phyloP scores from a whole-genome alignment of 164 flowering plant genomes.

The Amborella trichopoda region DNA sequence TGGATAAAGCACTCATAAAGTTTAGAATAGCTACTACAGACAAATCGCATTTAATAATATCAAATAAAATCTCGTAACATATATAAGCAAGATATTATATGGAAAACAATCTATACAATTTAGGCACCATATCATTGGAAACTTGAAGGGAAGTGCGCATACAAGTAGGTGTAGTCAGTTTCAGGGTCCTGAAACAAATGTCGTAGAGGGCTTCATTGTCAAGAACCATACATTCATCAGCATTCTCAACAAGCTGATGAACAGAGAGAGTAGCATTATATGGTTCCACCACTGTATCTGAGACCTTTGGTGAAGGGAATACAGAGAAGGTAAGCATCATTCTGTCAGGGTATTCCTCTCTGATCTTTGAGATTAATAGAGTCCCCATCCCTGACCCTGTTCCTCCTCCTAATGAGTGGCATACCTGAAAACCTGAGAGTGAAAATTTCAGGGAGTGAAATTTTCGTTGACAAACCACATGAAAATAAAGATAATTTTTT shows the following conservation, averaged over 20 bases:
- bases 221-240: conserved; percentile 69
- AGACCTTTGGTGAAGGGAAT: conserved; percentile 61
- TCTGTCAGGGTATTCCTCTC: conserved; percentile 61
- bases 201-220: conserved; percentile 63
- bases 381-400: conserved; percentile 71
- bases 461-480: too few species aligned
- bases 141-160: too few species aligned
- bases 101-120: too few species aligned
- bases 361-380: conserved; percentile 46
- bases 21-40: too few species aligned
- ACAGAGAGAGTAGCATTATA: conserved; percentile 64
- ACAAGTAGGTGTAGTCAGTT: conserved; percentile 70
- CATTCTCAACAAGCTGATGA: conserved; percentile 64
- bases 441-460: too few species aligned
- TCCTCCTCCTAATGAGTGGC: conserved; percentile 64
- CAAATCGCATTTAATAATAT: too few species aligned
- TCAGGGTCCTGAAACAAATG: conserved; percentile 56
- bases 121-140: too few species aligned
- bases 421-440: conserved; percentile 52
- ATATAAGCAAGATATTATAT: too few species aligned
- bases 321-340: conserved; percentile 72
- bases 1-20: too few species aligned
- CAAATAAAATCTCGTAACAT: too few species aligned
- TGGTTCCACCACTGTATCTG: conserved; percentile 68
- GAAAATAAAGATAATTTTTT: too few species aligned